Conservation (phyloP, 2,329 filamentous ascomycete genomes). For the Microcyclosporella mali region DNA sequence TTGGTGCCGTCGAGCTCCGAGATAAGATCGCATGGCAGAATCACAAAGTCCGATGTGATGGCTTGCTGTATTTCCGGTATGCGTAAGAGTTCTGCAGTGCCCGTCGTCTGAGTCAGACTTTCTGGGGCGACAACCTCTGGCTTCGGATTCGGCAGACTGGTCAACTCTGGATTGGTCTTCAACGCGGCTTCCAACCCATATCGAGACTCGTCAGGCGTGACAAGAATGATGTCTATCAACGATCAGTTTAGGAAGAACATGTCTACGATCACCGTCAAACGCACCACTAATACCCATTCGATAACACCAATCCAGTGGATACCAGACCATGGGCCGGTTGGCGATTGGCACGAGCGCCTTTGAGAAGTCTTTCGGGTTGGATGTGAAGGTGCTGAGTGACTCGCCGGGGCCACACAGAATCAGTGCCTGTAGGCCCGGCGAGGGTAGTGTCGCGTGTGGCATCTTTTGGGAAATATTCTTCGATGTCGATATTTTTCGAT, state of each 20-base stretch:
- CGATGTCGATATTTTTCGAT: no score
- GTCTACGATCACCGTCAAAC: not conserved
- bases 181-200: conserved; percentile 63
- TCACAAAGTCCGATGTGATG: conserved; percentile 78
- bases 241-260: conserved; percentile 1
- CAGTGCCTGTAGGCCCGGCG: conserved; percentile 72
- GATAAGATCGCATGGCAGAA: conserved; percentile 88
- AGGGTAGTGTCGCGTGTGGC: conserved; percentile 71
- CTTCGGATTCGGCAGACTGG: conserved; percentile 63
- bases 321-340: conserved; percentile 85
- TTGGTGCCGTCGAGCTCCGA: conserved; percentile 81
- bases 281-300: conserved; percentile 68
- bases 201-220: conserved; percentile 53
- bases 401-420: conserved; percentile 78
- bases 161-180: conserved; percentile 72
- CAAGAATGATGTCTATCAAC: conserved; percentile 47
- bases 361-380: conserved; percentile 70
- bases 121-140: conserved; percentile 71
- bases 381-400: conserved; percentile 75
- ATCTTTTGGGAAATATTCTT: conserved; percentile 38
- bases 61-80: conserved; percentile 73
- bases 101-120: conserved; percentile 73
- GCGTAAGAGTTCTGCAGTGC: conserved; percentile 81
- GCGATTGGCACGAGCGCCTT: conserved; percentile 78
- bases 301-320: conserved; percentile 79